These are phyloP conservation scores for Trametes pubescens DNA, from an alignment of 1,284 basidiomycete genomes.

Conservation along the genomic window DNA sequence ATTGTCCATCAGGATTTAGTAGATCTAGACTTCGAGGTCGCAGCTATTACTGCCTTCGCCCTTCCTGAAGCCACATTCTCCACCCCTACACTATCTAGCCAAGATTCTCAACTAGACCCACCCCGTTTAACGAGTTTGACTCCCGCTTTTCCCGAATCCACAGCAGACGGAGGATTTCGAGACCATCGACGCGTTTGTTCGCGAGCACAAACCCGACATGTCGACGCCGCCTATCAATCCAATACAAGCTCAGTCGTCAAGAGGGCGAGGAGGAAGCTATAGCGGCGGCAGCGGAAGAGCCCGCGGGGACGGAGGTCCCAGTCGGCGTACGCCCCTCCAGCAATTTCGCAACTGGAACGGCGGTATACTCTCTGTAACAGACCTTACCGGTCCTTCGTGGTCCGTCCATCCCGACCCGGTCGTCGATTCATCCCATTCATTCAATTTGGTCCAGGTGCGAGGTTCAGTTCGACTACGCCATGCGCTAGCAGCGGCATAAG, in stretches of 20 bases:
- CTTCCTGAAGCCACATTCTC: conserved; percentile 7
- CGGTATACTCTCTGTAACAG: conserved; percentile 48
- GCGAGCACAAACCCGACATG: conserved; percentile 40
- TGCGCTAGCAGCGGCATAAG: conserved; percentile 63
- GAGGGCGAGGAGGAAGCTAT: conserved; percentile 17
- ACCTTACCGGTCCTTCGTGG: conserved; percentile 62
- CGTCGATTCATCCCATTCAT: conserved; percentile 8
- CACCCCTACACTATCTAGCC: conserved; percentile 6
- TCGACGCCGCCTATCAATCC: conserved; percentile 3
- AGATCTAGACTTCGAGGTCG: conserved; percentile 31
- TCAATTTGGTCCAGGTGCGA: conserved; percentile 64
- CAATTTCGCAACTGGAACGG: conserved; percentile 34
- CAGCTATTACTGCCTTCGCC: conserved; percentile 18
- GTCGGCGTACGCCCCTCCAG: conserved; percentile 36
- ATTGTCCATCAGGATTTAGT: conserved; percentile 33
- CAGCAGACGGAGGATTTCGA: conserved; percentile 64
- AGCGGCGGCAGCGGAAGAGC: conserved; percentile 9
- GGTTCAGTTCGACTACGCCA: conserved; percentile 79
- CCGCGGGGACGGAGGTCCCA: conserved; percentile 38
- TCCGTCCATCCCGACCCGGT: conserved; percentile 41
- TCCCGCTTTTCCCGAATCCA: conserved; percentile 64
- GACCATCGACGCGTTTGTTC: conserved; percentile 53
- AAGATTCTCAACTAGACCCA: background rate
- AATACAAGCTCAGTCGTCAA: conserved; percentile 20
- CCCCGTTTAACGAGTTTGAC: conserved; percentile 45